Conservation (phyloP, 805 yeast species). For the Myxozyma melibiosi region DNA sequence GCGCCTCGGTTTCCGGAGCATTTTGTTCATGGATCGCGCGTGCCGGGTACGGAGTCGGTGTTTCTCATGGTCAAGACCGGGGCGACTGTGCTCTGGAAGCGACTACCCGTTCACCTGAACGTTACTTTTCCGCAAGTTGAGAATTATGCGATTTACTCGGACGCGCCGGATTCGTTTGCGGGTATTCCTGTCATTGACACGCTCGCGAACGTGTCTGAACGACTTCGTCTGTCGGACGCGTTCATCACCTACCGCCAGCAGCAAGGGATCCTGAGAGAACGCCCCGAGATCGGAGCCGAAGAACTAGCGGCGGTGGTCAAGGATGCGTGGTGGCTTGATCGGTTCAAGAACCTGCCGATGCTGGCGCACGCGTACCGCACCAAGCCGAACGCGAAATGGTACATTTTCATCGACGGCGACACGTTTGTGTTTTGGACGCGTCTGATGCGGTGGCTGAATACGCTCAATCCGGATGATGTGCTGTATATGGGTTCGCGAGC, state of each 20-base stretch:
- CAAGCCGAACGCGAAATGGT: conserved; percentile 42
- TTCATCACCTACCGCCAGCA: conserved; percentile 39
- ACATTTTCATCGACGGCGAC: conserved; percentile 44
- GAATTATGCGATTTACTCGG: conserved; percentile 43
- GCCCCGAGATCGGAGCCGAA: conserved; percentile 33
- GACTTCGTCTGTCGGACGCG: conserved; percentile 20
- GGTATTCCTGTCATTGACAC: conserved; percentile 42
- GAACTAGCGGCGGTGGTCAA: conserved; percentile 16
- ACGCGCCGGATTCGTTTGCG: conserved; percentile 39
- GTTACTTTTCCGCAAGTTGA: conserved; percentile 43
- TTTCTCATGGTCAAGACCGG: conserved; percentile 46
- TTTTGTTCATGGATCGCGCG: background rate
- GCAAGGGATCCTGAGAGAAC: conserved; percentile 34
- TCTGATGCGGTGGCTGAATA: conserved; percentile 35
- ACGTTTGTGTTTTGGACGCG: conserved; percentile 40
- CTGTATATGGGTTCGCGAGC: conserved; percentile 42
- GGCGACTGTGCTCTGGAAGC: conserved; percentile 41
- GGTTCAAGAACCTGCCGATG: conserved; percentile 46
- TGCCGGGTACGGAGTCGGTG: conserved; percentile 15
- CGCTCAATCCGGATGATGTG: conserved; percentile 37
- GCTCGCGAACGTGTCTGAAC: conserved; percentile 32
- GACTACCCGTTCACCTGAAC: conserved; percentile 43
- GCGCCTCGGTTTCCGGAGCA: no score
- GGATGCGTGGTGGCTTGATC: conserved; percentile 44
- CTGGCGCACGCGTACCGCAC: conserved; percentile 41